Base-by-base conservation (phyloP, 2,329 filamentous ascomycete species). In the Lasiodiplodia citricola region DNA sequence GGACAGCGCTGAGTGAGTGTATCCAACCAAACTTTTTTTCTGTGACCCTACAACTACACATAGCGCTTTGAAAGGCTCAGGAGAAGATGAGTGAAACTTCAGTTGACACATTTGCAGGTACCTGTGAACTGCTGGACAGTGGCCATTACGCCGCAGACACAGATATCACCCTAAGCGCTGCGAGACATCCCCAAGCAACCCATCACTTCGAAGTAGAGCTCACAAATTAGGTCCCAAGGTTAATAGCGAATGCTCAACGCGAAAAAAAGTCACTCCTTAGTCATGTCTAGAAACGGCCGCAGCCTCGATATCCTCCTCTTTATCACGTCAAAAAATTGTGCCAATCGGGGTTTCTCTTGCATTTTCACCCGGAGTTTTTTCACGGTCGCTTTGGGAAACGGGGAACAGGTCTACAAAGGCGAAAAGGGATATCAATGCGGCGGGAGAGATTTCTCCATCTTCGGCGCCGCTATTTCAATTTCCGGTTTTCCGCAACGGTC, bases 1-100 rank as follows among this genome's bases (percentile, higher is more conserved):
- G 73, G 82, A 83, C 58, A 84, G 82, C 72, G 78, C 80, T 71
- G 84, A 85, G 80, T 83, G 73, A 68, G 66, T 62, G 4, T 44
- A 21, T 38, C 6, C 11, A 6, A 47, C 44, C 18, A 21, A 47
- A n/a, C 8, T 16, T 16, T 1, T 31, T 21, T 56, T 3, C 35
- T 37, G 16, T n/a, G 4, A 50, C 5, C 2, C 35, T 18, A 23
- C 44, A 3, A 3, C 50, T n/a, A 25, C 50, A 21, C 16, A 2
- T 2, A 52, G 44, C 44, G 44, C 23, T 52, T 7, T 23, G 16
- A 52, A 25, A 8, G 50, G 10, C 8, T 51, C 47, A 23, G 10
- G 14, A 28, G 11, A 16, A 54, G 14, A 54, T 28, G 4, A 4
- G 21, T 6, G 7, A 13, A 54, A 18, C 2, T 23, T 14, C 25